Conservation (phyloP, 2,329 filamentous ascomycete genomes). For the Elsinoe arachidis region DNA sequence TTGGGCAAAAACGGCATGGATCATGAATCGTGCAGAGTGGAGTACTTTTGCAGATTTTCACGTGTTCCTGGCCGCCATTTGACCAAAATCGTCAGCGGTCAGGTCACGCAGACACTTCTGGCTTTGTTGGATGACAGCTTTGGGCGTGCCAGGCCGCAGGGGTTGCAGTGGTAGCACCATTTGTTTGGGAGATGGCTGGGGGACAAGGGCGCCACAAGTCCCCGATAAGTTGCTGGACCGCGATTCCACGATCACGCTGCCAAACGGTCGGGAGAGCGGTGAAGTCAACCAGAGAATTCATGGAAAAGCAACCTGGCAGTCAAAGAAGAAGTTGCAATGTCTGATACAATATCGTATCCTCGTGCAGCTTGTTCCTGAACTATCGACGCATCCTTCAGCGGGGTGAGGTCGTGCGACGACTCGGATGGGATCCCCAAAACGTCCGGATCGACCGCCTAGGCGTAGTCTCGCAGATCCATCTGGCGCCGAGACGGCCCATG, state of each 20-base stretch:
- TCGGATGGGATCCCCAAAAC: neutral
- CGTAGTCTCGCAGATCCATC: conserved; percentile 2
- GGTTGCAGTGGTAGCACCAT: neutral
- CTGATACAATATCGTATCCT: neutral
- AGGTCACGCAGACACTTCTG: conserved; percentile 10
- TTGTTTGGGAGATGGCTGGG: conserved; percentile 10
- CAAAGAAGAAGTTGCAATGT: neutral
- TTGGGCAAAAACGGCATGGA: neutral
- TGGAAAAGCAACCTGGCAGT: no score
- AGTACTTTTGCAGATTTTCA: neutral
- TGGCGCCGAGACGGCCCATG: neutral
- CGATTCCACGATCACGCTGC: conserved; percentile 9
- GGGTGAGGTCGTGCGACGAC: neutral
- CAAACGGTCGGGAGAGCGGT: neutral
- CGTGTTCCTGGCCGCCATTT: conserved; percentile 4
- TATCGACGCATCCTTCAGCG: neutral
- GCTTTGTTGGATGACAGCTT: neutral
- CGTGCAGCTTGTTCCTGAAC: conserved; percentile 1
- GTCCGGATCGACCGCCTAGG: conserved; percentile 9
- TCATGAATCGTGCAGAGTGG: conserved; percentile 9
- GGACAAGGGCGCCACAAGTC: neutral
- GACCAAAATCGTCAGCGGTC: conserved; percentile 8
- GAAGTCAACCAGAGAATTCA: neutral
- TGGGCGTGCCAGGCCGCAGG: conserved; percentile 2
- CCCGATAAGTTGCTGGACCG: neutral